phyloP scores from a whole-genome alignment of 805 yeast species.

The Wickerhamiella nectarea region DNA sequence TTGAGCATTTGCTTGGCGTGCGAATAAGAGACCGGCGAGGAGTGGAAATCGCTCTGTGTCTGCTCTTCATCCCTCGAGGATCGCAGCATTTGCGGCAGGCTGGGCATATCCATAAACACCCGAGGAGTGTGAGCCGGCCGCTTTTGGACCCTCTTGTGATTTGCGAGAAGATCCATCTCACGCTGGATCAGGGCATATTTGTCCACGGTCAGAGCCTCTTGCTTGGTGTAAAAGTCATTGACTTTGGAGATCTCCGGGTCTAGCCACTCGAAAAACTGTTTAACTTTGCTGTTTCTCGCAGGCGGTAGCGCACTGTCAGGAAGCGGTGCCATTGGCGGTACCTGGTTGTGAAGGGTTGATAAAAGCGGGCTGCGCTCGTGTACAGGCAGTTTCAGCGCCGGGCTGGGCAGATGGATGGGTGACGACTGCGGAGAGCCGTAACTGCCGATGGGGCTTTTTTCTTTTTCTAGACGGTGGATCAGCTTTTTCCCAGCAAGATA shows the following conservation, averaged over 20 bases:
- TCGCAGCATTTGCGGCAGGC: constrained; percentile 8
- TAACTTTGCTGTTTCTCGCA: constrained; percentile 24
- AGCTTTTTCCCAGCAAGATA: constrained; percentile 39
- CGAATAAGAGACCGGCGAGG: constrained; percentile 37
- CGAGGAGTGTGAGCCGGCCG: not conserved
- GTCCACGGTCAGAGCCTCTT: constrained; percentile 46
- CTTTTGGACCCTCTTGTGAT: constrained; percentile 31
- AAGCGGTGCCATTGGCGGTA: not conserved
- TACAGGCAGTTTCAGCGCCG: constrained; percentile 19
- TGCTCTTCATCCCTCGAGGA: not conserved
- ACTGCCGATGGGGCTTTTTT: constrained; percentile 3
- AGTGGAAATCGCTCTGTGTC: constrained; percentile 35
- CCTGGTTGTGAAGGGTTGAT: constrained; percentile 3
- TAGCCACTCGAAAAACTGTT: constrained; percentile 53
- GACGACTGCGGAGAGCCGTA: not conserved
- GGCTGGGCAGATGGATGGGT: constrained; percentile 15
- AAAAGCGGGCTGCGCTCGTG: constrained; percentile 12
- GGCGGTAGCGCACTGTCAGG: no score
- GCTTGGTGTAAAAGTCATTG: constrained; percentile 43
- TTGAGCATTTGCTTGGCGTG: constrained; percentile 57
- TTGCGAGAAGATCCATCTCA: constrained; percentile 45
- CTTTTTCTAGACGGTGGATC: constrained; percentile 30
- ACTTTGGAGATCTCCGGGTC: constrained; percentile 47
- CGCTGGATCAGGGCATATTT: constrained; percentile 50
- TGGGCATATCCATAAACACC: constrained; percentile 8